Evolutionary conservation across 495 filamentous ascomycete species (phyloP), one percentile per base, ranked within the genome.

Genomic region (Aspergillus coremiiformis): DNA sequence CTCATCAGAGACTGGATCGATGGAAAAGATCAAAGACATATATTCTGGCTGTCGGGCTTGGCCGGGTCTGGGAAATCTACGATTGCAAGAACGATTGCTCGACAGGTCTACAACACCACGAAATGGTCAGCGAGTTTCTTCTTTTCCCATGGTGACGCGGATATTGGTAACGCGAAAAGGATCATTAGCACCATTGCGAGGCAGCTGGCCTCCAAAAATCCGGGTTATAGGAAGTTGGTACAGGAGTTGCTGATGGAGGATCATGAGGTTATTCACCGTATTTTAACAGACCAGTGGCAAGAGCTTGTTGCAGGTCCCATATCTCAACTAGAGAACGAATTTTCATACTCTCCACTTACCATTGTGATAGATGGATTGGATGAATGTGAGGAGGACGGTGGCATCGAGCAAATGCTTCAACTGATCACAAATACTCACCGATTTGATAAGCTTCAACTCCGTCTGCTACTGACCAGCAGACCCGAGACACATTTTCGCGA

Each of bases 351-450:
- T 49, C 43, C 27, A 42, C 49, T 23, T 52, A 53, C 23, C 10
- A 11, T 66, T 10, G 42, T 71, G 6, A 61, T 81, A 22, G 77
- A 81, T 54, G 77, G 77, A 37, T 64, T 81, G 14, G 78, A 78
- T 51, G 76, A 79, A 53, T 80, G 75, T 52, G 68, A 77, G n/a
- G 21, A 65, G 12, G 66, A 75, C 48, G 49, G 72, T 0, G 56
- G 49, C 53, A 49, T 32, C 1, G 8, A 8, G 4, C 4, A 27
- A 4, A 65, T 80, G 26, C 63, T 81, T 24, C 49, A 45, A 24
- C 55, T 78, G 1, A 48, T 77, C 1, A 20, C 55, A 14, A 52
- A 55, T 41, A 8, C 59, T 9, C 44, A 55, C 12, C 29, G 59
- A 8, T 7, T 54, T 12, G 53, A 33, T 4, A 39, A 22, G 0